Conservation (phyloP, 2,329 filamentous ascomycete species). For the Calonectria hongkongensis region DNA sequence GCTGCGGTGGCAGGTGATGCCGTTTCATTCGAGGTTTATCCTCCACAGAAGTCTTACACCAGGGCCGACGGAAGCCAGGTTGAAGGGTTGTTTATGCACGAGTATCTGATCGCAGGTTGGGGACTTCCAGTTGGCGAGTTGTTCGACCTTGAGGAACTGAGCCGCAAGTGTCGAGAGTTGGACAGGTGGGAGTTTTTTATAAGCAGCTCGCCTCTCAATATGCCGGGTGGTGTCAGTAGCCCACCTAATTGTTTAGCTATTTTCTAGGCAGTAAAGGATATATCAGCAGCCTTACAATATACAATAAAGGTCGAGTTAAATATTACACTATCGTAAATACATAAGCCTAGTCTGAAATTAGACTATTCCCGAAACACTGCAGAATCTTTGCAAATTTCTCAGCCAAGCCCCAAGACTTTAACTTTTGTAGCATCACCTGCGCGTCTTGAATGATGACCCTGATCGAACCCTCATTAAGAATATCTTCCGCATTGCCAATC, state of each 20-base stretch:
- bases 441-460: conserved; percentile 51
- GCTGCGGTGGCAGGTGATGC: conserved; percentile 74
- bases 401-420: conserved; percentile 54
- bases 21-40: conserved; percentile 70
- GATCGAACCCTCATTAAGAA: conserved; percentile 44
- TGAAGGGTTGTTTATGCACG: conserved; percentile 62
- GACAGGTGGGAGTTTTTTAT: conserved; percentile 69
- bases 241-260: conserved; percentile 67
- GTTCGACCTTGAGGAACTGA: conserved; percentile 57
- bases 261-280: conserved; percentile 54
- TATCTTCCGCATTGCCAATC: conserved; percentile 50
- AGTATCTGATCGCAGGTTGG: conserved; percentile 67
- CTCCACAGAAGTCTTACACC: conserved; percentile 59
- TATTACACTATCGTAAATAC: neutral
- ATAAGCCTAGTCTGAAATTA: neutral
- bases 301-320: neutral
- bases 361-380: conserved; percentile 40
- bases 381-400: conserved; percentile 56
- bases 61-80: conserved; percentile 36
- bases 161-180: conserved; percentile 71
- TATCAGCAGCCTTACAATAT: too few species aligned
- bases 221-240: conserved; percentile 66
- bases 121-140: conserved; percentile 63
- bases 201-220: conserved; percentile 66
- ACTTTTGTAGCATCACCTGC: conserved; percentile 49